Conservation (phyloP, 129 eudicot genomes). For the Helichrysum umbraculigerum region DNA sequence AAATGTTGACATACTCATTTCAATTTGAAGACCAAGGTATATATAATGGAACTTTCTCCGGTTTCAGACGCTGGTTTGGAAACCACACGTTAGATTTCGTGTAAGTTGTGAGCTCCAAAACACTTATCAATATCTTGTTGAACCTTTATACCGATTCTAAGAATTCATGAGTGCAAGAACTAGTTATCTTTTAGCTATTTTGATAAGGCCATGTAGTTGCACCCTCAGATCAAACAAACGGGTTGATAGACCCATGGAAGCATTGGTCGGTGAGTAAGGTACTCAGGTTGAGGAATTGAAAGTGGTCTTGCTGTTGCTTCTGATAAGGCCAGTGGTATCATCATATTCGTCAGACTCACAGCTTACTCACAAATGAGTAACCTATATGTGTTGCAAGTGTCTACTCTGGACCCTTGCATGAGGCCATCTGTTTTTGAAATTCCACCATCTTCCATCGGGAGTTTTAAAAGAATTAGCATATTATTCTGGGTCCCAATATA, state of each 20-base stretch:
- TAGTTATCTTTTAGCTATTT: constrained; percentile 45
- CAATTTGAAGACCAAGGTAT: too few species aligned
- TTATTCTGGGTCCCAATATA: constrained; percentile 38
- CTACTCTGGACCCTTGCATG: constrained; percentile 21
- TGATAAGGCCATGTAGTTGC: constrained; percentile 64
- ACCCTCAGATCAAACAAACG: constrained; percentile 39
- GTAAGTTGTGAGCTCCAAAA: constrained; percentile 28
- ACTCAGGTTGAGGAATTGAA: constrained; percentile 57
- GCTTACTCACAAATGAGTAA: constrained; percentile 32
- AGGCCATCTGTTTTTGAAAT: constrained; percentile 28
- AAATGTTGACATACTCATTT: too few species aligned
- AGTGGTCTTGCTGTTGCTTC: constrained; percentile 25
- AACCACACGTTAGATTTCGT: constrained; percentile 57
- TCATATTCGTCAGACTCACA: constrained; percentile 15
- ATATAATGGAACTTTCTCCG: too few species aligned
- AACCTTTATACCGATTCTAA: not conserved
- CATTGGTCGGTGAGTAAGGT: constrained; percentile 73
- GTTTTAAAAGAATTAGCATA: constrained; percentile 32
- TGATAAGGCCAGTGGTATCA: constrained; percentile 30
- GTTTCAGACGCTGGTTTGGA: constrained; percentile 38
- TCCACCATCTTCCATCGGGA: constrained; percentile 35
- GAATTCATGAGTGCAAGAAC: not conserved
- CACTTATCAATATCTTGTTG: not conserved
- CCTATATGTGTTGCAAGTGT: constrained; percentile 36
- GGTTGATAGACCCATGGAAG: constrained; percentile 54